Evolutionary conservation across 257 asterid genomes (phyloP).

Genomic region (Nicotiana undulata): DNA sequence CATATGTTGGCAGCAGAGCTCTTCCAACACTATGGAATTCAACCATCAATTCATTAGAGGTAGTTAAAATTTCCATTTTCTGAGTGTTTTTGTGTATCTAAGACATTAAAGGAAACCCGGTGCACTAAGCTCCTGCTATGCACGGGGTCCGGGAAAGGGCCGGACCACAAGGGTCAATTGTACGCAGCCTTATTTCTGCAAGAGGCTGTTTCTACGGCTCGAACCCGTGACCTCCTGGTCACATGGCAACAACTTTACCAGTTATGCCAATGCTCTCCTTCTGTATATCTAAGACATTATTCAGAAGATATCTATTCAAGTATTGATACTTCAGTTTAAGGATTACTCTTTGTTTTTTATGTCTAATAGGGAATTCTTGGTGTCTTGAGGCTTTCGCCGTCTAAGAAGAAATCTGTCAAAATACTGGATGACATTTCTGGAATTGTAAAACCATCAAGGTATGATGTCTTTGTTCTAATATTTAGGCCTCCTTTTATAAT

Average conservation of each 20-base stretch:
- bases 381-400: slow-evolving; percentile 40
- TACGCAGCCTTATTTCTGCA: too few relatives aligned
- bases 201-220: too few relatives aligned
- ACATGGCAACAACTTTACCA: too few relatives aligned
- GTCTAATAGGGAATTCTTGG: slow-evolving; percentile 48
- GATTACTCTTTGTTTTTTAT: not conserved
- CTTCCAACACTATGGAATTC: slow-evolving; percentile 73
- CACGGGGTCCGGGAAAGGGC: too few relatives aligned
- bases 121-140: too few relatives aligned
- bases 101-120: too few relatives aligned
- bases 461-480: slow-evolving; percentile 9
- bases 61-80: slow-evolving; percentile 7
- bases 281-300: not conserved
- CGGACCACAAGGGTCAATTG: too few relatives aligned
- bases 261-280: too few relatives aligned
- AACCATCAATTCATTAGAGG: slow-evolving; percentile 59
- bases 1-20: slow-evolving; percentile 62
- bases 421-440: slow-evolving; percentile 73
- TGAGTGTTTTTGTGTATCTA: not conserved
- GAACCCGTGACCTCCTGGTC: too few relatives aligned
- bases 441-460: slow-evolving; percentile 83
- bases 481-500: not conserved
- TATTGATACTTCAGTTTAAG: not conserved
- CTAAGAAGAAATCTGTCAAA: slow-evolving; percentile 56
- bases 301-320: not conserved